Base-by-base conservation (phyloP, 2,329 filamentous ascomycete species). In the Neopestalotiopsis sp. region DNA sequence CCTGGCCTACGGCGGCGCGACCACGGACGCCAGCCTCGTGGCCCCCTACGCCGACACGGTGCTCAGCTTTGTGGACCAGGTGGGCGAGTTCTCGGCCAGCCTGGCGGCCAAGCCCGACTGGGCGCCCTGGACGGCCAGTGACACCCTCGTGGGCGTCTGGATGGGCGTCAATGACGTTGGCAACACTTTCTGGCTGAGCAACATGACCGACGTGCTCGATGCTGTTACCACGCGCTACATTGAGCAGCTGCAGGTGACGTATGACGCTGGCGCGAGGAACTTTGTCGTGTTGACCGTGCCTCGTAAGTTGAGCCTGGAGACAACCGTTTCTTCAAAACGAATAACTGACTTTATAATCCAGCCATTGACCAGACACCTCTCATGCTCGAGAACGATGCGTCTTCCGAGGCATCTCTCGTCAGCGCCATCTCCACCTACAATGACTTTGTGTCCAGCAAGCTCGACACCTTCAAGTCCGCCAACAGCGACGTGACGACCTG, bases 21-120 rank as follows among this genome's bases (percentile, higher is more conserved):
- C 81, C 1, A 80, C 83, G 10, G 80, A 84, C 71, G 81, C 80
- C 34, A 74, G 76, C 9, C 77, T 87, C 1, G 79, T 89, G 2
- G 65, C 68, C 3, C 86, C 86, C 0, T 88, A 83, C 69, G 71
- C 76, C 0, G 78, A 82, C 2, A 84, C 81, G 0, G 85, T 89
- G 10, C 77, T 85, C 24, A 85, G 83, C 52, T 75, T 75, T 13
- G 75, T 75, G 38, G 73, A 75, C 9, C 75, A 75, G 42, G 74
- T 76, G 32, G 71, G 73, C 65, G 74, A 72, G 34, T 73, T 75
- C 79, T 83, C 59, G n/a, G 5, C 34, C 62, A 66, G 58, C 69
- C 70, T 17, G 71, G 71, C 62, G 62, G 72, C 59, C 34, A 61
- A 61, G 57, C 59, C 66, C 1, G 28, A 34, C 58, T 63, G 45